Evolutionary conservation across 768 basidiomycete genomes (phyloP), one percentile per base, ranked within the genome.

Genomic region (Psilocybe azurescens): DNA sequence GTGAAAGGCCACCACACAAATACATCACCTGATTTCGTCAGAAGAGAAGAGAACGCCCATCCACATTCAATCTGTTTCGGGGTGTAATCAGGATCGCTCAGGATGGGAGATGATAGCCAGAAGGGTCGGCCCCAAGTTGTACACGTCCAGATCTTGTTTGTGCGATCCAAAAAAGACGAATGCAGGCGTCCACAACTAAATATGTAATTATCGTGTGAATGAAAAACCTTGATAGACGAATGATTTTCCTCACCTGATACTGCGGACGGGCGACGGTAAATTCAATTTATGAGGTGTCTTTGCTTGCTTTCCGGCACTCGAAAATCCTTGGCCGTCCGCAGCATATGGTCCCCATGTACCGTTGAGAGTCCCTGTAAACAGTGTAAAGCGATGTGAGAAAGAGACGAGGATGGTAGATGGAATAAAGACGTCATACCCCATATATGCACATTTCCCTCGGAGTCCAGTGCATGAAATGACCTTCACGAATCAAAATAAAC

Each of bases 401-500:
- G 16, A 1, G 9, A 3, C 32, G 18, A 50, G 33, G 3, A 46
- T 41, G 39, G 41, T 24, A 14, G 8, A 16, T 38, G 30, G 41
- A 10, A 32, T 16, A 52, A 59, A 7, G 36, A 14, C 33, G 48
- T 69, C 78, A 61, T 67, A 91, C 93, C 95, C 93, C 94, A 96
- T n/a, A 89, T 89, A 69, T 88, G 83, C 24, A 96, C 75, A 33
- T 77, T 74, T 6, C 94, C 94, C 53, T 83, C 73, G 1, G 91
- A 87, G 73, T 95, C 91, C 44, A 96, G 75, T 2, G 92, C 93
- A 69, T 94, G 90, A 74, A 94, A 96, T 33, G 89, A 92, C 93
- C 93, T 95, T 61, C 32, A 20, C 38, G 14, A 28, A 29, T 14
- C 56, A 46, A 52, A 44, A 52, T 61, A 50, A 53, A 53, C 51